Percentiles rank a stretch among this genome's conserved stretches.
These are phyloP conservation scores for Saccharomyces hybrid DNA, from an alignment of 1,139 yeast genomes.

Conservation along the genomic window DNA sequence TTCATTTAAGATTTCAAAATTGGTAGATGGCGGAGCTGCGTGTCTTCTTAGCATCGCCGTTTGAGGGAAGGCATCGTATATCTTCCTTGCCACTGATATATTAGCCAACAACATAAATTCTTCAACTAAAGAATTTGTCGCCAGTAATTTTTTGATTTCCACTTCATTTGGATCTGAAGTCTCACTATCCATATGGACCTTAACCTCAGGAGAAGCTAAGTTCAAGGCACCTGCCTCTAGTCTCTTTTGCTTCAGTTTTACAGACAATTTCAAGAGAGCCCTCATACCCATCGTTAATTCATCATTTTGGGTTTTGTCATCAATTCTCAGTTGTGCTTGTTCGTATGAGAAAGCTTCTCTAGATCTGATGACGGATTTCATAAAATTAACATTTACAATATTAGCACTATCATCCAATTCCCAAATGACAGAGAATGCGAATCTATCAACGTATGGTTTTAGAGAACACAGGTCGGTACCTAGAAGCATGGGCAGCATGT, in stretches of 20 bases:
- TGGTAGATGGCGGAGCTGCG: slow-evolving; percentile 91
- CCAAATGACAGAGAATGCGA: slow-evolving; percentile 94
- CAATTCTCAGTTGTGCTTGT: slow-evolving; percentile 85
- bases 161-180: slow-evolving; percentile 96
- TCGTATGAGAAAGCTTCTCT: slow-evolving; percentile 95
- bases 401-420: slow-evolving; percentile 83
- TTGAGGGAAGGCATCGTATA: slow-evolving; percentile 89
- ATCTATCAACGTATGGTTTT: slow-evolving; percentile 91
- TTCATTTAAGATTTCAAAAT: slow-evolving; percentile 82
- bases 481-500: slow-evolving; percentile 91
- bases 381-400: slow-evolving; percentile 71
- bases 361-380: slow-evolving; percentile 84
- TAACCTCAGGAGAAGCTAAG: slow-evolving; percentile 95
- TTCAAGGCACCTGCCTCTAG: slow-evolving; percentile 94
- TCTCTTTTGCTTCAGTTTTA: slow-evolving; percentile 76
- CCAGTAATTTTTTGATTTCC: slow-evolving; percentile 79
- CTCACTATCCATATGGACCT: slow-evolving; percentile 94
- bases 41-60: slow-evolving; percentile 98
- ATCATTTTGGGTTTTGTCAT: slow-evolving; percentile 68
- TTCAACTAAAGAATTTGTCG: slow-evolving; percentile 92
- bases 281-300: slow-evolving; percentile 89
- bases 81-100: slow-evolving; percentile 88
- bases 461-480: slow-evolving; percentile 96
- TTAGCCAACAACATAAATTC: slow-evolving; percentile 98
- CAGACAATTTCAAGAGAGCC: slow-evolving; percentile 65